A percentile compares a stretch with the other conserved stretches of the same genome.
Conservation (phyloP, 179 eudicot species). For the Nepenthes alata region DNA sequence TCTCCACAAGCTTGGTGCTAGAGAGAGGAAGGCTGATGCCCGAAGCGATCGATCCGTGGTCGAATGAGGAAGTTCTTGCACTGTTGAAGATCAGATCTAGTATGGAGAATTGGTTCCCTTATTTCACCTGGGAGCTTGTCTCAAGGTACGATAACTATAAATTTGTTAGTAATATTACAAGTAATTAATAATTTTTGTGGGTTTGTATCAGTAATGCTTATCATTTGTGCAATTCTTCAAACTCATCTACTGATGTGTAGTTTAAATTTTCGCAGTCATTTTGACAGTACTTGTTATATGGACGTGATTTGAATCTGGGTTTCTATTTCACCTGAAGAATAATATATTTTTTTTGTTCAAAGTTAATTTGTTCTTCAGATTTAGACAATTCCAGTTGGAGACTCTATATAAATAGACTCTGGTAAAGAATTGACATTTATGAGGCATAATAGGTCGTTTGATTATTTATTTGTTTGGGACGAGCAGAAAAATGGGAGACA, state of each 20-base stretch:
- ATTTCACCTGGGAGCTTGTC: slow-evolving; percentile 73
- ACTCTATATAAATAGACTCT: too few relatives aligned
- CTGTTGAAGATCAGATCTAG: slow-evolving; percentile 59
- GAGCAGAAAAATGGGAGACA: slow-evolving; percentile 69
- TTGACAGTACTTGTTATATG: not conserved
- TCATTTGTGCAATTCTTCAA: not conserved
- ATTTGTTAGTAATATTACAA: not conserved
- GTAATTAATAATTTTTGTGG: not conserved
- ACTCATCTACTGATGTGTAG: too few relatives aligned
- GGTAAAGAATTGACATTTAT: not conserved
- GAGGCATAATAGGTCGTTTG: not conserved
- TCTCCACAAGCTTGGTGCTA: slow-evolving; percentile 3
- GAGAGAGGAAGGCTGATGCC: slow-evolving; percentile 16
- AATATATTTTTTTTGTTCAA: too few relatives aligned
- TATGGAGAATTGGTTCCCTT: slow-evolving; percentile 53
- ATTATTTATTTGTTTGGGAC: not conserved
- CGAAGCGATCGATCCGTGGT: slow-evolving; percentile 29
- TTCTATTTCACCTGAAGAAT: too few relatives aligned
- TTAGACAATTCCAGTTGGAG: too few relatives aligned
- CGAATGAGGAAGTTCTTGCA: slow-evolving; percentile 56
- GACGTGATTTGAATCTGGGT: not conserved
- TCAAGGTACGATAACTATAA: slow-evolving; percentile 38
- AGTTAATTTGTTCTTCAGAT: too few relatives aligned
- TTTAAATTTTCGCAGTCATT: too few relatives aligned
- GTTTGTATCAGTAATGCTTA: not conserved